Conservation (phyloP, 176 grass and related monocot species). For the Paspalum notatum region DNA sequence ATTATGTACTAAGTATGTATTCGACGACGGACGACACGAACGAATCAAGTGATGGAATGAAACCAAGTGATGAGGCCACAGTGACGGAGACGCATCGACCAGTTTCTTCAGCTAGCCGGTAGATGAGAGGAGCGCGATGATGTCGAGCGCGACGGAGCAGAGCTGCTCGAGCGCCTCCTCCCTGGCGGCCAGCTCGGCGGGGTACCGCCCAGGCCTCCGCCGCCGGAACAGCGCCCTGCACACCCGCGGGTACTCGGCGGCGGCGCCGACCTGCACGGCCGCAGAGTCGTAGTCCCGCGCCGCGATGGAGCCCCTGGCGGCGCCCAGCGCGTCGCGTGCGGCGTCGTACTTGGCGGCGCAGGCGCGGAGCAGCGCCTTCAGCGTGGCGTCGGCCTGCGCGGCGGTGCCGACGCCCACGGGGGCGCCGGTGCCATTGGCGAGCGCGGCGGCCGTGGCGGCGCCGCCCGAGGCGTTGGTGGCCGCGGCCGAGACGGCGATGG, state of each 20-base stretch:
- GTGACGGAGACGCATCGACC: too few relatives aligned
- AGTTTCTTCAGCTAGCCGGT: neutral
- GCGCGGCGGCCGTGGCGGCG: neutral
- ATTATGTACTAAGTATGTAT: too few relatives aligned
- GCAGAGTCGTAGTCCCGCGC: constrained; percentile 71
- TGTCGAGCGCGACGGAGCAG: constrained; percentile 77
- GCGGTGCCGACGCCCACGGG: neutral
- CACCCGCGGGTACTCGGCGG: constrained; percentile 79
- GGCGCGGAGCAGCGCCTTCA: constrained; percentile 49
- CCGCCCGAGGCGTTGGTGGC: neutral
- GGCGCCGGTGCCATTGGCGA: neutral
- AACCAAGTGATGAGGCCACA: too few relatives aligned
- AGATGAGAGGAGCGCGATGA: constrained; percentile 60
- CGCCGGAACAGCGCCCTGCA: constrained; percentile 69
- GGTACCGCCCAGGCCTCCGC: constrained; percentile 53
- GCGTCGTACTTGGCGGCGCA: constrained; percentile 68
- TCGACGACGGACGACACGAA: too few relatives aligned
- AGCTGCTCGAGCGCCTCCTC: constrained; percentile 65
- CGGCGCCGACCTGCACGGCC: constrained; percentile 74
- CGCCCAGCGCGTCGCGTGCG: constrained; percentile 58
- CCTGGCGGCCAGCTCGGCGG: constrained; percentile 50
- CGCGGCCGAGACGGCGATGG: constrained; percentile 61
- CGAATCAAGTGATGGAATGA: too few relatives aligned
- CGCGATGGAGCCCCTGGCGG: constrained; percentile 49
- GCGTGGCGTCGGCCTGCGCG: constrained; percentile 7